Evolutionary conservation across 176 grass and related monocot species (phyloP).

Genomic region (Raddia distichophylla): DNA sequence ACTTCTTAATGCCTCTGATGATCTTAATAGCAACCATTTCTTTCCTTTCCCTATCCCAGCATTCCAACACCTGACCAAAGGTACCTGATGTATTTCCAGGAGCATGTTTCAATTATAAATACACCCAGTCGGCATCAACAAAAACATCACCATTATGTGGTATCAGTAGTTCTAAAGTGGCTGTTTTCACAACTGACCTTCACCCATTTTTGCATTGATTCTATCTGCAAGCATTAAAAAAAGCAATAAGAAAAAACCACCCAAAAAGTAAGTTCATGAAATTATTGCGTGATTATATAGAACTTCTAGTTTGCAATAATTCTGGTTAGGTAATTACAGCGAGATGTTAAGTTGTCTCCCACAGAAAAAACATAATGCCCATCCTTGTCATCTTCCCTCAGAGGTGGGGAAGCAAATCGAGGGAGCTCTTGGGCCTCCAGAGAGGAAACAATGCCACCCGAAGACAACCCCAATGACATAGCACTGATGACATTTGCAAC

Average conservation of each 20-base stretch:
- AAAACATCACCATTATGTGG: not conserved
- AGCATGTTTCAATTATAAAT: slow-evolving; percentile 29
- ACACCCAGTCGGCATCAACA: not conserved
- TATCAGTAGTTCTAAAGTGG: slow-evolving; percentile 2
- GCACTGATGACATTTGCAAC: slow-evolving; percentile 58
- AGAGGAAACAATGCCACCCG: slow-evolving; percentile 43
- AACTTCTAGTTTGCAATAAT: not conserved
- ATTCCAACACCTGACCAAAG: slow-evolving; percentile 83
- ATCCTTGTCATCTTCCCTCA: slow-evolving; percentile 94
- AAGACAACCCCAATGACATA: slow-evolving; percentile 51
- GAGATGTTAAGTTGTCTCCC: slow-evolving; percentile 89
- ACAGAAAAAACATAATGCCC: slow-evolving; percentile 91
- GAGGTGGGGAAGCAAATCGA: slow-evolving; percentile 62
- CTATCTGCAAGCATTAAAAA: slow-evolving; percentile 60
- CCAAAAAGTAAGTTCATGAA: not conserved
- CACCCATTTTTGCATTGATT: slow-evolving; percentile 91
- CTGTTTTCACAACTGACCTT: slow-evolving; percentile 61
- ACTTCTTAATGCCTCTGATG: slow-evolving; percentile 72
- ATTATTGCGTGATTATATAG: not conserved
- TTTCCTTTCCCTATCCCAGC: slow-evolving; percentile 74
- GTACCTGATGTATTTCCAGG: slow-evolving; percentile 62
- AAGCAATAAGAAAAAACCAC: slow-evolving; percentile 23
- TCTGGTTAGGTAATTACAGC: slow-evolving; percentile 66
- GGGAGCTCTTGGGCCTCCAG: slow-evolving; percentile 46
- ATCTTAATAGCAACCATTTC: slow-evolving; percentile 87